Conservation (phyloP, 176 grass and related monocot genomes). For the Dactylis glomerata region DNA sequence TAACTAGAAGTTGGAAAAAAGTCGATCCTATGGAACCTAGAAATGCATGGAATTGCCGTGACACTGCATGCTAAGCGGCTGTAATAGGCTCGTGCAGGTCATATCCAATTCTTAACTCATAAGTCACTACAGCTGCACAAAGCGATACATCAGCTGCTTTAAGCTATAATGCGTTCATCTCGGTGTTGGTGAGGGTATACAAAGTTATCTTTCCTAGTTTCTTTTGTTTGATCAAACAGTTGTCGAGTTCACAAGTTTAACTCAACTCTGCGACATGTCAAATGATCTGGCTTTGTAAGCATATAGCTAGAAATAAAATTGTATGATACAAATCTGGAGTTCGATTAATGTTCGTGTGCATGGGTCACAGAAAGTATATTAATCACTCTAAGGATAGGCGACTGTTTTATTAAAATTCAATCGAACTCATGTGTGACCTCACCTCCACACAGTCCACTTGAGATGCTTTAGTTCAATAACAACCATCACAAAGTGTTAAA, state of each 20-base stretch:
- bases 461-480: neutral
- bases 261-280: neutral
- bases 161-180: neutral
- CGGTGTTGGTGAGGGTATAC: neutral
- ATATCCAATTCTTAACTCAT: neutral
- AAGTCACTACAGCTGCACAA: neutral
- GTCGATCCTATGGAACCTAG: neutral
- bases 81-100: neutral
- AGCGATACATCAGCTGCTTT: neutral
- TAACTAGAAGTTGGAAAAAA: neutral
- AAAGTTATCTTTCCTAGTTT: neutral
- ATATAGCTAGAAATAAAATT: neutral
- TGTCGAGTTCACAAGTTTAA: neutral
- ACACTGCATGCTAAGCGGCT: neutral
- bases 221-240: conserved; percentile 1
- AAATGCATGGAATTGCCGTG: neutral
- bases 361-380: neutral
- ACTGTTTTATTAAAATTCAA: neutral
- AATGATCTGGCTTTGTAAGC: neutral
- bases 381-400: neutral
- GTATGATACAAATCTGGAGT: neutral
- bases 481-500: neutral
- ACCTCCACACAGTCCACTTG: neutral
- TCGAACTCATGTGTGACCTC: neutral
- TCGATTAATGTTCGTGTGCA: neutral